Evolutionary conservation across 2,329 filamentous ascomycete species (phyloP).

Genomic region (Aspergillus caelatus): DNA sequence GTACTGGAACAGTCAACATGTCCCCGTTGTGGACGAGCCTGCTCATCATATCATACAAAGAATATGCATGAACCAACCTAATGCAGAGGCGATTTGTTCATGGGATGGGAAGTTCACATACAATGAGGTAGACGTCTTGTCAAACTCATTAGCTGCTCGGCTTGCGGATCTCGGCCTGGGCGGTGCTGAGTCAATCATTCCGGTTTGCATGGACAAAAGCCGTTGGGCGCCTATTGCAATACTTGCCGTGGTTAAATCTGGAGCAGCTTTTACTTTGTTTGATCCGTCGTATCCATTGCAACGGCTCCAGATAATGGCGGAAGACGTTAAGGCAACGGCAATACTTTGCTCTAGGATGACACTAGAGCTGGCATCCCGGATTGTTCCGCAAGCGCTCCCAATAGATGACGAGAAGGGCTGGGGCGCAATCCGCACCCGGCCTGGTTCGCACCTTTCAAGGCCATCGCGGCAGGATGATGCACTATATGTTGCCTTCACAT

Average conservation of each 20-base stretch:
- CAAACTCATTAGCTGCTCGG: conserved; percentile 14
- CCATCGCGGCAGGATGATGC: neutral
- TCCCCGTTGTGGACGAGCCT: too few species aligned
- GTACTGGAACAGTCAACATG: too few species aligned
- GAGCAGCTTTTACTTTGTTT: neutral
- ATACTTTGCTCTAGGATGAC: neutral
- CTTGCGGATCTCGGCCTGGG: conserved; percentile 16
- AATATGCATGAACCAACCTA: neutral
- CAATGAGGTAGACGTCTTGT: conserved; percentile 13
- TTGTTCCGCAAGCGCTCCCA: neutral
- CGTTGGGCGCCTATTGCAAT: neutral
- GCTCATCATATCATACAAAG: neutral
- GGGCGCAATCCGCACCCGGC: too few species aligned
- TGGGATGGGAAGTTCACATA: neutral
- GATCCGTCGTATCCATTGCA: neutral
- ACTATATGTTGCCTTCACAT: neutral
- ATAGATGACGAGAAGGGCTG: neutral
- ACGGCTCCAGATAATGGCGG: neutral
- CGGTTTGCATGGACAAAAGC: neutral
- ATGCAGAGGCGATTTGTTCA: conserved; percentile 8
- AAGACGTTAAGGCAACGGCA: neutral
- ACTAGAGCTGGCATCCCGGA: neutral
- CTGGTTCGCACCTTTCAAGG: neutral
- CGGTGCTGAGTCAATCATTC: conserved; percentile 15
- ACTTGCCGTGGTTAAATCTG: neutral